Evolutionary conservation across 2,329 filamentous ascomycete species (phyloP), one percentile per base, ranked within the genome.

Genomic region (Epichloe uncinata): DNA sequence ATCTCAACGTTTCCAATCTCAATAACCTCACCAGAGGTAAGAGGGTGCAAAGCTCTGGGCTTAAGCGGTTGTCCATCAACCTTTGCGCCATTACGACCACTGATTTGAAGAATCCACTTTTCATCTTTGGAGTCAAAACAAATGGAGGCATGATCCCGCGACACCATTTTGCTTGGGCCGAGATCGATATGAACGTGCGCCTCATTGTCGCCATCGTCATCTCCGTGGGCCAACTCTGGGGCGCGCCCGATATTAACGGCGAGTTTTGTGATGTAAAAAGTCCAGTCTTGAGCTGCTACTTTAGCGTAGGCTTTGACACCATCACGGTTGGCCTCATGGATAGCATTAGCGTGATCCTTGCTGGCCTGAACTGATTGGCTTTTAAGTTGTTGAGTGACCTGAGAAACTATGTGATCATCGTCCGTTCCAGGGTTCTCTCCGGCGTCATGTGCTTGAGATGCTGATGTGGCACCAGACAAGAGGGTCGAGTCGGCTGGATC

Each of bases 1-100:
- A 98, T 98, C 70, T 98, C 91, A 1, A 93, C 86, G 48, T 87
- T 87, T 58, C 85, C 85, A 61, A 97, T 87, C 61, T 95, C 89
- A 51, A 98, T 83, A 42, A 97, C 87, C 63, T 91, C 84, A 51
- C 93, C 93, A 59, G 90, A 95, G 41, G 81, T 79, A 26, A 98
- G 75, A 33, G 79, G 70, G 35, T 80, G 77, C 36, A 79, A 75
- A 38, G 76, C 70, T 12, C 84, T 84, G 47, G 82, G 75, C 60
- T 85, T 85, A 50, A 94, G 69, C 18, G 78, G 72, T 47, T 70
- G 69, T 53, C 87, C 87, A 64, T 98, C 87, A 20, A 97, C 73
- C 60, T 87, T 87, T 44, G 95, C 78, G 30, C 90, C 89, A 64
- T 98, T 98, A 57, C 93, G 85, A 18, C 93, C 93, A 62, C 91